phyloP scores from a whole-genome alignment of 2,329 filamentous ascomycete genomes.

The Didymella pinodella region DNA sequence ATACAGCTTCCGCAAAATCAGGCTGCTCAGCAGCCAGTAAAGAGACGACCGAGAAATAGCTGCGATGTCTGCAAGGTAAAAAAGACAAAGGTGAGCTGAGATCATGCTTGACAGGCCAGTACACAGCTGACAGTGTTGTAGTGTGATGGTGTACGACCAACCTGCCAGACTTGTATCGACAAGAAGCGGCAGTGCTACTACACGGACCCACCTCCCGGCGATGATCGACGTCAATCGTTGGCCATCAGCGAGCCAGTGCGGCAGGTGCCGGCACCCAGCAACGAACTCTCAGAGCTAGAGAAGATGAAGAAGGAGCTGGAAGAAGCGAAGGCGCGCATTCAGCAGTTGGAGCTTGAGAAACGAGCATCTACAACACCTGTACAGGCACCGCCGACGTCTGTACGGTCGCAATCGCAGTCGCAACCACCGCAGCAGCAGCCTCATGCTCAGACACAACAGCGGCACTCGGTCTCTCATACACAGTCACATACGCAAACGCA shows the following conservation, averaged over 20 bases:
- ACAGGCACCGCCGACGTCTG: conserved; percentile 34
- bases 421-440: conserved; percentile 29
- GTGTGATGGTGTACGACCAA: conserved; percentile 48
- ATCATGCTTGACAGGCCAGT: neutral
- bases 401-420: conserved; percentile 30
- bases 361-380: conserved; percentile 38
- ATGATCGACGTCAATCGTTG: conserved; percentile 30
- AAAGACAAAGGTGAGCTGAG: conserved; percentile 46
- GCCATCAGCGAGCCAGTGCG: conserved; percentile 25
- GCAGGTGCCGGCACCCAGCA: conserved; percentile 29
- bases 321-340: conserved; percentile 48
- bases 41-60: conserved; percentile 42
- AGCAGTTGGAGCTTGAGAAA: conserved; percentile 45
- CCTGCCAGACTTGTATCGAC: conserved; percentile 46
- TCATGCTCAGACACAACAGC: conserved; percentile 4
- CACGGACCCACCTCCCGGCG: conserved; percentile 27
- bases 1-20: conserved; percentile 18
- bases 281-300: conserved; percentile 42
- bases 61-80: conserved; percentile 49
- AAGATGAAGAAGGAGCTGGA: conserved; percentile 48
- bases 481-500: conserved; percentile 25
- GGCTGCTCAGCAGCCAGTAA: conserved; percentile 18
- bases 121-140: conserved; percentile 26
- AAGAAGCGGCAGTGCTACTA: conserved; percentile 49
- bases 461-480: conserved; percentile 14